phyloP scores from a whole-genome alignment of 176 grass and related monocot species.

The Aegilops bicornis region DNA sequence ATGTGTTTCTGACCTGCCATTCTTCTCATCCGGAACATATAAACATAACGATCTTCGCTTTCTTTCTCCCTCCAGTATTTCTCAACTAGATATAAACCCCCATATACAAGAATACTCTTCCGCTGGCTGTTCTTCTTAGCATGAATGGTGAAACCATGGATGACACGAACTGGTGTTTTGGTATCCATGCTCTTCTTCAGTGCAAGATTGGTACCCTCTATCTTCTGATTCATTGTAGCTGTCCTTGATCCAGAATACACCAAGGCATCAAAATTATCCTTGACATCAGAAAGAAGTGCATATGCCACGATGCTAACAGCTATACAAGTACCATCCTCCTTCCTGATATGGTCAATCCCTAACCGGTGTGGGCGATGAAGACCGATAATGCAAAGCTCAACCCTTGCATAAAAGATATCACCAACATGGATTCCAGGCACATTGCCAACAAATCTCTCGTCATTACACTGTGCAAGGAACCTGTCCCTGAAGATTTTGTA shows the following conservation, averaged over 20 bases:
- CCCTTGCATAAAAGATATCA: slow-evolving; percentile 71
- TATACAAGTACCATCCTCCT: slow-evolving; percentile 37
- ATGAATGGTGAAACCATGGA: slow-evolving; percentile 46
- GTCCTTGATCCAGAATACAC: slow-evolving; percentile 56
- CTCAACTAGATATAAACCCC: slow-evolving; percentile 77
- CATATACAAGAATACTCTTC: slow-evolving; percentile 67
- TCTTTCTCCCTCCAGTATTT: slow-evolving; percentile 71
- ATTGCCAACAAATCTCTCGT: slow-evolving; percentile 58
- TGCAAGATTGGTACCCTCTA: slow-evolving; percentile 62
- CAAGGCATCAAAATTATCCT: slow-evolving; percentile 62
- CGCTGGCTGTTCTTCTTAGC: slow-evolving; percentile 22
- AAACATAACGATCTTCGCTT: slow-evolving; percentile 39
- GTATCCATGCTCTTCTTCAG: slow-evolving; percentile 80
- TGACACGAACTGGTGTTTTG: slow-evolving; percentile 74
- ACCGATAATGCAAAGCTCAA: slow-evolving; percentile 78
- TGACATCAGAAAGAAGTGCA: slow-evolving; percentile 40
- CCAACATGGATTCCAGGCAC: slow-evolving; percentile 72
- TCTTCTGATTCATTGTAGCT: slow-evolving; percentile 35
- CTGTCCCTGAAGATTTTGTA: slow-evolving; percentile 67
- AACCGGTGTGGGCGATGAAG: slow-evolving; percentile 55
- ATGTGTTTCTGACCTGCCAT: slow-evolving; percentile 61
- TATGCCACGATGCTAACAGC: slow-evolving; percentile 72
- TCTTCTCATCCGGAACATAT: slow-evolving; percentile 67
- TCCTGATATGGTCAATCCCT: slow-evolving; percentile 61
- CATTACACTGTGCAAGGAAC: slow-evolving; percentile 28